Evolutionary conservation across 805 yeast species (phyloP).

Genomic region (Kazachstania psychrophila): DNA sequence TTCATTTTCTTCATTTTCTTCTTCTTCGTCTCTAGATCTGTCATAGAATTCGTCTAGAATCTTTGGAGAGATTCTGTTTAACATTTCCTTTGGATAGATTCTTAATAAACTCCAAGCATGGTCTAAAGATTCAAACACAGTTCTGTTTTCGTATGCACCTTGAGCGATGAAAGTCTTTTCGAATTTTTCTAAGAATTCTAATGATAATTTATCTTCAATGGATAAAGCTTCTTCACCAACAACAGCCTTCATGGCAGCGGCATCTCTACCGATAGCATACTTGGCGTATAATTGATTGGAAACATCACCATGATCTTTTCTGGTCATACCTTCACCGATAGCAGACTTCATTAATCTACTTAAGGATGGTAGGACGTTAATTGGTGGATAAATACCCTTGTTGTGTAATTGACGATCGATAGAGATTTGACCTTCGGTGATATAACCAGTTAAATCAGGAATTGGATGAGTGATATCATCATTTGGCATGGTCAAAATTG

Average conservation of each 20-base stretch:
- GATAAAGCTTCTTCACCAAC: constrained; percentile 99
- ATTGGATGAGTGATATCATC: constrained; percentile 99
- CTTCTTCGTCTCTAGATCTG: constrained; percentile 64
- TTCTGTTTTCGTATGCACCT: constrained; percentile 95
- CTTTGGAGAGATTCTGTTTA: constrained; percentile 97
- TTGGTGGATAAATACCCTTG: constrained; percentile 98
- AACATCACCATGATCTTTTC: constrained; percentile 99
- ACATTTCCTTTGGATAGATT: constrained; percentile 97
- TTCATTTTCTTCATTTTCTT: constrained; percentile 38
- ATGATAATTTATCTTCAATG: constrained; percentile 91
- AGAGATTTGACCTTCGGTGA: constrained; percentile 97
- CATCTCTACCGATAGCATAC: constrained; percentile 99
- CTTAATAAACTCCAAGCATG: constrained; percentile 97
- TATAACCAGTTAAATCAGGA: constrained; percentile 99
- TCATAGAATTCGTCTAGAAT: constrained; percentile 92
- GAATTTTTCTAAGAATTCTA: constrained; percentile 95
- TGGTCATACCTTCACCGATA: constrained; percentile 99
- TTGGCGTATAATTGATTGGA: constrained; percentile 98
- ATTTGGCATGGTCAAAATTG: constrained; percentile 98
- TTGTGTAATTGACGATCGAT: constrained; percentile 93
- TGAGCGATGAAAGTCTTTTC: constrained; percentile 92
- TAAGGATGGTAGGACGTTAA: constrained; percentile 93
- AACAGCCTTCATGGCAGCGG: constrained; percentile 99
- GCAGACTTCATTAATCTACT: constrained; percentile 99
- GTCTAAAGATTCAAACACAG: constrained; percentile 89